A percentile compares a stretch with the other conserved stretches of the same genome.
These are phyloP conservation scores for Aspergillus amoenus DNA, from an alignment of 2,329 filamentous ascomycete genomes.

Conservation along the genomic window DNA sequence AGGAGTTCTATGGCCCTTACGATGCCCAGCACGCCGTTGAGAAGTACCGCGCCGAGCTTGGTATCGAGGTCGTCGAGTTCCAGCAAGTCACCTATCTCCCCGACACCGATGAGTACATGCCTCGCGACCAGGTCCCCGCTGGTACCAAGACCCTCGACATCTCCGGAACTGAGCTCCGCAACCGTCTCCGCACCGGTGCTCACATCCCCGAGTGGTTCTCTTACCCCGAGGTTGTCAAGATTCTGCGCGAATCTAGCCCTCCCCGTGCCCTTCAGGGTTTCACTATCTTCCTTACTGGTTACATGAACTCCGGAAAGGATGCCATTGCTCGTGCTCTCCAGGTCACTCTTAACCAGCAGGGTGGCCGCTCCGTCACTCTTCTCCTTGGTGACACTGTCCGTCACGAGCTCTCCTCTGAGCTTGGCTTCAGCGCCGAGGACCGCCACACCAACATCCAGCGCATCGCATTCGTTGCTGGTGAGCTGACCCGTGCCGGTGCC, in stretches of 20 bases:
- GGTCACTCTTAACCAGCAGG: slow-evolving; percentile 96
- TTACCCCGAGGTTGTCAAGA: slow-evolving; percentile 96
- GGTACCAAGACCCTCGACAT: slow-evolving; percentile 86
- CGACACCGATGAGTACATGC: slow-evolving; percentile 93
- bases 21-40: slow-evolving; percentile 95
- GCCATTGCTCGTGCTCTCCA: slow-evolving; percentile 93
- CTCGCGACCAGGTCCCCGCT: slow-evolving; percentile 82
- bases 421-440: slow-evolving; percentile 92
- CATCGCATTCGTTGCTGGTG: slow-evolving; percentile 93
- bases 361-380: slow-evolving; percentile 89
- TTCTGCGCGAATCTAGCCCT: slow-evolving; percentile 94
- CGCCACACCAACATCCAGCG: slow-evolving; percentile 92
- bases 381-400: slow-evolving; percentile 95
- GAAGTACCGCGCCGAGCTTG: slow-evolving; percentile 94
- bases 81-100: slow-evolving; percentile 99
- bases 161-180: slow-evolving; percentile 85
- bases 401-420: slow-evolving; percentile 86
- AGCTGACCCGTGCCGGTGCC: slow-evolving; percentile 88
- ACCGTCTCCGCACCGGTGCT: slow-evolving; percentile 83
- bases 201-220: slow-evolving; percentile 99
- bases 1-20: slow-evolving; percentile 97
- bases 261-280: slow-evolving; percentile 90
- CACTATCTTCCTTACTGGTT: slow-evolving; percentile 96
- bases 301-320: slow-evolving; percentile 96
- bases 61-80: slow-evolving; percentile 98